Base-by-base conservation (phyloP, 148 eudicot genomes). In the Chenopodium suecicum region DNA sequence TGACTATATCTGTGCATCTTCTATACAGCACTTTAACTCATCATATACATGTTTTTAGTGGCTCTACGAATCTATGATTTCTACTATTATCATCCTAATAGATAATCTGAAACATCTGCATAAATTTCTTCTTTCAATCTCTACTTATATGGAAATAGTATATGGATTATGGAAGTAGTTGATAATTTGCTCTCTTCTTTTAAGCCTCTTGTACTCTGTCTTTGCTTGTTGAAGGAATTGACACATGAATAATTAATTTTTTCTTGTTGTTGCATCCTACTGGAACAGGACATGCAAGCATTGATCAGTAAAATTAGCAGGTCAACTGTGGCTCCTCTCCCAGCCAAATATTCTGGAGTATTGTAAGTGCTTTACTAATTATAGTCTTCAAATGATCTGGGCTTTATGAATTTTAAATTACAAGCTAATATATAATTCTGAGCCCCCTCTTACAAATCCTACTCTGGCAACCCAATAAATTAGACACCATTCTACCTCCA, bases 311-410 rank as follows among this genome's bases (percentile, higher is more conserved):
- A 92, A 83, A 96, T 96, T 63, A 92, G 89, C 88, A 94, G 88
- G 90, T 92, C 97, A 68, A 90, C 92, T 73, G 94, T 96, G 76
- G 95, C 97, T 79, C 99, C 99, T 47, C 97, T 96, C 70, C 98
- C 99, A 41, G 85, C 93, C 84, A 89, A 86, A 79, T 96, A 92
- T 82, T 89, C 98, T 71, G 98, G 92, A 68, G 86, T 93, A 82
- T 96, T 92, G 99, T 96, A 86, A 94, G 99, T 87, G 47, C 16
- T 78, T 75, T 76, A 27, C n/a, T 41, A 41, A 6, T 50, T 74
- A 72, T n/a, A n/a, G 14, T 64, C 54, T 80, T 8, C 71, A 2
- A 63, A n/a, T 44, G 60, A 64, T 76, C 4, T 50, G 54, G 13
- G 22, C 70, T 60, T 60, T 58, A 72, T 37, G 23, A 46, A 27